Evolutionary conservation across 2,329 filamentous ascomycete species (phyloP).

Genomic region (Myriangium duriaei): DNA sequence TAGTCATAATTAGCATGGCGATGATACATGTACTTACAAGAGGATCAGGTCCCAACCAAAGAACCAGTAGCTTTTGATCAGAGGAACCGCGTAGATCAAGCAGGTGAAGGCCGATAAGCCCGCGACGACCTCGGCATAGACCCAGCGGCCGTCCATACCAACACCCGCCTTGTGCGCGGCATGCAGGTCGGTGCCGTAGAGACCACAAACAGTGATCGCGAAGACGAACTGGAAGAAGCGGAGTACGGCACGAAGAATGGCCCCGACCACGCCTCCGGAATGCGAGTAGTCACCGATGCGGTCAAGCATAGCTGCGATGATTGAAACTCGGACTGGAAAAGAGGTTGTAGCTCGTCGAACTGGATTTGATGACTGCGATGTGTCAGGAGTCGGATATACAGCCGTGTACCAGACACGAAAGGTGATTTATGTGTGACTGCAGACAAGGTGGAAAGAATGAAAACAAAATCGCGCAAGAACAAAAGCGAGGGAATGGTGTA

Average conservation of each 20-base stretch:
- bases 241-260: conserved; percentile 46
- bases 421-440: no score
- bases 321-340: no score
- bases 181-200: conserved; percentile 61
- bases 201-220: conserved; percentile 61
- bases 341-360: no score
- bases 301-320: conserved; percentile 19
- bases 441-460: no score
- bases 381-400: no score
- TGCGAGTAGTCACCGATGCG: conserved; percentile 15
- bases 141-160: conserved; percentile 56
- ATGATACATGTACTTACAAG: conserved; percentile 33
- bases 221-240: conserved; percentile 67
- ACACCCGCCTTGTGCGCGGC: conserved; percentile 37
- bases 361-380: no score
- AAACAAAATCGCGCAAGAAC: no score
- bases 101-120: conserved; percentile 51
- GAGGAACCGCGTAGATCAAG: conserved; percentile 50
- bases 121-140: conserved; percentile 63
- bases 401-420: no score
- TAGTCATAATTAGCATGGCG: no score
- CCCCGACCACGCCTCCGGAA: conserved; percentile 25
- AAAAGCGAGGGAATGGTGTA: no score
- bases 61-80: conserved; percentile 39
- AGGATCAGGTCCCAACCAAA: conserved; percentile 61